A percentile compares a stretch with the other conserved stretches of the same genome.
These are phyloP conservation scores for Amanita inopinata DNA, from an alignment of 768 basidiomycete genomes.

Conservation along the genomic window DNA sequence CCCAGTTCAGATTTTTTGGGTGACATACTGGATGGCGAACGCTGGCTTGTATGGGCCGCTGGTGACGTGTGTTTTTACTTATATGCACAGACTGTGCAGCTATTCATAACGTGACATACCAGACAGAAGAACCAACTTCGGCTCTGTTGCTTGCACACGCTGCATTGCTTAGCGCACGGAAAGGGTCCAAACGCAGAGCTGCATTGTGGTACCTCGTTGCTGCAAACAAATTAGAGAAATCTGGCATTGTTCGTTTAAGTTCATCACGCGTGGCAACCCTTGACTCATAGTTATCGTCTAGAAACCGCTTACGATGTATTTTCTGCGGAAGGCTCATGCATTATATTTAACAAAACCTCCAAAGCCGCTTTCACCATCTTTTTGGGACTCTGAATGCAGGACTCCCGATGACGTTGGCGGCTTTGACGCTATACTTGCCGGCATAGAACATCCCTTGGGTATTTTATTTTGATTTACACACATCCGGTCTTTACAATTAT, in stretches of 20 bases:
- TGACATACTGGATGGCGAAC: conserved; percentile 57
- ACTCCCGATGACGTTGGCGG: conserved; percentile 28
- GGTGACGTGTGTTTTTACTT: conserved; percentile 52
- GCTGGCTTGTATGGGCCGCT: conserved; percentile 83
- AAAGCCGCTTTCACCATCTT: conserved; percentile 67
- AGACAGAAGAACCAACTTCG: conserved; percentile 78
- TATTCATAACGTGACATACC: conserved; percentile 17
- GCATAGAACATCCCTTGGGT: conserved; percentile 78
- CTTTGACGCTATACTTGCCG: conserved; percentile 57
- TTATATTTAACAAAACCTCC: conserved; percentile 41
- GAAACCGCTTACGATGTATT: conserved; percentile 83
- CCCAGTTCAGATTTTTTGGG: conserved; percentile 46
- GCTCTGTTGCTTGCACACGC: conserved; percentile 78
- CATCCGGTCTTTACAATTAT: neutral
- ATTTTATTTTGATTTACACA: conserved; percentile 3
- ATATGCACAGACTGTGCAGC: neutral
- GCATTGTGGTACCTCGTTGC: conserved; percentile 75
- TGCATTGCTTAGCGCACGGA: conserved; percentile 55
- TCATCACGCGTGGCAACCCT: neutral
- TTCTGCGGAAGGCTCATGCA: conserved; percentile 61
- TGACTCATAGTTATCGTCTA: conserved; percentile 19
- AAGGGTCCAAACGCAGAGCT: conserved; percentile 48
- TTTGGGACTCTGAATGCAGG: conserved; percentile 65
- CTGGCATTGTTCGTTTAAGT: conserved; percentile 58
- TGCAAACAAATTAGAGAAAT: conserved; percentile 72